These are phyloP conservation scores for Reutealis trisperma DNA, from an alignment of 345 rosid species.

Conservation along the genomic window DNA sequence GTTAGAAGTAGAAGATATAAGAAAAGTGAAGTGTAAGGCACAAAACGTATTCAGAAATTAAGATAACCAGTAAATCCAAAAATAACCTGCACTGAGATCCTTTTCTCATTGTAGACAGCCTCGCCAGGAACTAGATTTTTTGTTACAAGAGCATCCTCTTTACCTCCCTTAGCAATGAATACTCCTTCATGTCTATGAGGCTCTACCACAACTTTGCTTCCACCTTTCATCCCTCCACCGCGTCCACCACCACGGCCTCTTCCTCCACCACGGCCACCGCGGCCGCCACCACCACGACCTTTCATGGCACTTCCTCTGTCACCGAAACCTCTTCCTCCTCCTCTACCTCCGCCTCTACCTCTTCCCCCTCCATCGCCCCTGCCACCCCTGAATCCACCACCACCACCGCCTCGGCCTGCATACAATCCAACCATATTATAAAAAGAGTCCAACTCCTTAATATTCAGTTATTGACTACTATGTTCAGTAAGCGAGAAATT, in stretches of 20 bases:
- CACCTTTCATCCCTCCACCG: conserved; percentile 86
- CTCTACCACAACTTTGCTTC: conserved; percentile 78
- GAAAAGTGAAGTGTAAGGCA: neutral
- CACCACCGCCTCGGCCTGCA: conserved; percentile 19
- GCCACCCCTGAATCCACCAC: conserved; percentile 36
- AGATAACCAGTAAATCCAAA: neutral
- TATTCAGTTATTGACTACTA: no score
- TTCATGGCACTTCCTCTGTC: conserved; percentile 40
- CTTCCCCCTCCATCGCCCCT: conserved; percentile 30
- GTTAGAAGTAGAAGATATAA: neutral
- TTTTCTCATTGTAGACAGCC: conserved; percentile 95
- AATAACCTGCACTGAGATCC: conserved; percentile 76
- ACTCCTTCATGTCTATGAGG: conserved; percentile 91
- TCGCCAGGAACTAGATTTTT: conserved; percentile 91
- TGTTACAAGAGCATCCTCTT: conserved; percentile 91
- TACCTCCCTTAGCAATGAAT: conserved; percentile 89
- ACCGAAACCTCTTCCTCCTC: conserved; percentile 46
- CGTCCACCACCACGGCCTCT: conserved; percentile 56
- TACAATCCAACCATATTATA: no score
- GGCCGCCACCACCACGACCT: conserved; percentile 41
- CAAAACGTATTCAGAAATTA: neutral
- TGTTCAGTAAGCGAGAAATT: neutral
- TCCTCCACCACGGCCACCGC: conserved; percentile 42
- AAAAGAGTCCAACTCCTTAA: no score
- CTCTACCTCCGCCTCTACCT: conserved; percentile 41